Conservation (phyloP, 352 stramenopile genomes). For the Peronospora belbahrii region DNA sequence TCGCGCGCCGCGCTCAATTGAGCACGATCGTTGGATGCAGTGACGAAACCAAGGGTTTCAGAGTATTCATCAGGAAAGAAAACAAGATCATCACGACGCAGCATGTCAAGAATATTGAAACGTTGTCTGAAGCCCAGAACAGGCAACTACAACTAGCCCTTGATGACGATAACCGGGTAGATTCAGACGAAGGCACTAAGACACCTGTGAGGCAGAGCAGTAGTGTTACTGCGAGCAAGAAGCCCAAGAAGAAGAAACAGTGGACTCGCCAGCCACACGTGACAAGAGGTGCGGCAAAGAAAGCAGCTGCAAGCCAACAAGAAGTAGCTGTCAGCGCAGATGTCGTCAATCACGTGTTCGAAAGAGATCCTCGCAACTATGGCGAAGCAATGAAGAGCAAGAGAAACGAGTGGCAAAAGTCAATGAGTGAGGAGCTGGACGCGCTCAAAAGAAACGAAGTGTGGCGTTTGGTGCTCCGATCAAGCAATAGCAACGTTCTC, state of each 20-base stretch:
- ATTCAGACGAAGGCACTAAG: not conserved
- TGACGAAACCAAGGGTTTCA: constrained; percentile 14
- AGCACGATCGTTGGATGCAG: constrained; percentile 8
- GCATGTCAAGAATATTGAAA: not conserved
- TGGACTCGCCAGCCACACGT: not conserved
- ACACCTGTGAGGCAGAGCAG: too few relatives aligned
- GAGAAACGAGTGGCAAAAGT: too few relatives aligned
- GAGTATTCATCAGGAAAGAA: not conserved
- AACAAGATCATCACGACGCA: not conserved
- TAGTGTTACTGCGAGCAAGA: not conserved
- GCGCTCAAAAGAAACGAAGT: too few relatives aligned
- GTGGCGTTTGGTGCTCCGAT: too few relatives aligned
- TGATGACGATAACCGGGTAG: not conserved
- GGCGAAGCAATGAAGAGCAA: too few relatives aligned
- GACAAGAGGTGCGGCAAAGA: not conserved
- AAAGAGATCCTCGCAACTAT: too few relatives aligned
- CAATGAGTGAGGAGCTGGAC: too few relatives aligned
- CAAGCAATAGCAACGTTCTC: too few relatives aligned
- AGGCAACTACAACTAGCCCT: not conserved
- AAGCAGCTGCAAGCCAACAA: too few relatives aligned
- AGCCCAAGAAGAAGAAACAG: not conserved
- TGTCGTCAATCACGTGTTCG: too few relatives aligned
- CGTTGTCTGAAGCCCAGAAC: not conserved
- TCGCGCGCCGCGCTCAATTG: not conserved
- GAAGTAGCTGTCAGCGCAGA: too few relatives aligned